Conservation (phyloP, 2,329 filamentous ascomycete genomes). For the Bipolaris bicolor region DNA sequence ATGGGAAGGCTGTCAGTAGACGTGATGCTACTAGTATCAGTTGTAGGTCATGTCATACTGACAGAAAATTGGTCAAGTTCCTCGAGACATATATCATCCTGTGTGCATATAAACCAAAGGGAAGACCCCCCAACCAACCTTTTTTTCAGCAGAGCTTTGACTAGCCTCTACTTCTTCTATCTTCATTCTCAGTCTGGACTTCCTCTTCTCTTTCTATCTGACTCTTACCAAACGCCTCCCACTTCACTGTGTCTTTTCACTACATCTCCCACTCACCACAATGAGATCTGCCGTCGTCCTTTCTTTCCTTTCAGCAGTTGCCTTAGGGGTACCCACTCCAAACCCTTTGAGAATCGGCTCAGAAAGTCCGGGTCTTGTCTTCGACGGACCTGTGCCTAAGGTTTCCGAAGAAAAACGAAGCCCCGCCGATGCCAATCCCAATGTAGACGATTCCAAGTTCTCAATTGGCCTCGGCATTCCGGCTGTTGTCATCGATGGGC, state of each 20-base stretch:
- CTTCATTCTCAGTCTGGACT: background rate
- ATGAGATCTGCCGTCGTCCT: background rate
- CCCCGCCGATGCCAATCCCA: background rate
- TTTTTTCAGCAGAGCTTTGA: background rate
- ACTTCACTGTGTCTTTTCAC: background rate
- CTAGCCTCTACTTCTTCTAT: background rate
- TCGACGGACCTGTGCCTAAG: background rate
- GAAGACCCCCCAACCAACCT: background rate
- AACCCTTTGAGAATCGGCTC: background rate
- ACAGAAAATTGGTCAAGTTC: background rate
- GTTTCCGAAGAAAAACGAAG: background rate
- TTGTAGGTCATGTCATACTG: background rate
- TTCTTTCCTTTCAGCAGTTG: background rate
- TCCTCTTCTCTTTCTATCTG: background rate
- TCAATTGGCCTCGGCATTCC: no score
- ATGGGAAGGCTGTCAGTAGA: background rate
- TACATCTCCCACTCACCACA: background rate
- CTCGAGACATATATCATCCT: background rate
- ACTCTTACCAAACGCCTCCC: background rate
- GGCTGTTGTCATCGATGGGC: no score
- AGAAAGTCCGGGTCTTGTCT: background rate
- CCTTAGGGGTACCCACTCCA: background rate
- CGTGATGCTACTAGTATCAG: background rate
- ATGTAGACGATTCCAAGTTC: background rate
- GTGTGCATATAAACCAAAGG: background rate